Evolutionary conservation across 2,329 filamentous ascomycete genomes (phyloP).

Genomic region (Colletotrichum kahawae): DNA sequence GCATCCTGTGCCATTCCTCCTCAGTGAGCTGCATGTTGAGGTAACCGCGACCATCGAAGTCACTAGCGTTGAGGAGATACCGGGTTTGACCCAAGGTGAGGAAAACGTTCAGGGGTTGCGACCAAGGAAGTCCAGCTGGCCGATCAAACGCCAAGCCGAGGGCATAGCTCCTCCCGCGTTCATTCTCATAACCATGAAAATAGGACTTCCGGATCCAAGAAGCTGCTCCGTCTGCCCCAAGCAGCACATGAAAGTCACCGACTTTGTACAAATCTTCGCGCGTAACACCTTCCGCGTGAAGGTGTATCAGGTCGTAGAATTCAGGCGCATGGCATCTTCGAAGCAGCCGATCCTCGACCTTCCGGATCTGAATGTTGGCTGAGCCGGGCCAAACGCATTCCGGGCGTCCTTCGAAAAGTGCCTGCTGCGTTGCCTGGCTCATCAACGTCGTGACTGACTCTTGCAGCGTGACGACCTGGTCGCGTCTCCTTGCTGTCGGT

Average conservation of each 20-base stretch:
- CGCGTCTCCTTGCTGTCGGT: neutral
- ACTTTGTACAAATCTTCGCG: slow-evolving; percentile 32
- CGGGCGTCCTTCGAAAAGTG: slow-evolving; percentile 30
- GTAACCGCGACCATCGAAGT: slow-evolving; percentile 34
- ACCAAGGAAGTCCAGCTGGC: slow-evolving; percentile 37
- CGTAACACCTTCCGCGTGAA: slow-evolving; percentile 35
- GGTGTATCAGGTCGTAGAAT: slow-evolving; percentile 34
- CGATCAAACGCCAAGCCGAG: slow-evolving; percentile 23
- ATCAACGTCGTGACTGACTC: neutral
- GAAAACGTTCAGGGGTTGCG: slow-evolving; percentile 40
- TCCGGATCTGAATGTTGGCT: slow-evolving; percentile 42
- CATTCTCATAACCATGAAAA: slow-evolving; percentile 38
- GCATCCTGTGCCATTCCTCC: slow-evolving; percentile 34
- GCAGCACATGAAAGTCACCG: slow-evolving; percentile 39
- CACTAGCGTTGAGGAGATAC: slow-evolving; percentile 40
- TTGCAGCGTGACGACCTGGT: neutral
- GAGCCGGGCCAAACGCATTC: slow-evolving; percentile 41
- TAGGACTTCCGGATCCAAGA: slow-evolving; percentile 38
- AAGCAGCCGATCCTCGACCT: slow-evolving; percentile 40
- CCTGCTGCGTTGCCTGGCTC: neutral
- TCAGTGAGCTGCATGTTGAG: slow-evolving; percentile 36
- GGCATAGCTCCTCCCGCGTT: slow-evolving; percentile 37
- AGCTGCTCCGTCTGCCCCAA: slow-evolving; percentile 39
- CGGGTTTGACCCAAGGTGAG: slow-evolving; percentile 40
- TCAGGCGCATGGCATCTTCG: slow-evolving; percentile 34